Evolutionary conservation across 352 stramenopile genomes (phyloP).

Genomic region (Blastocystis sp.): DNA sequence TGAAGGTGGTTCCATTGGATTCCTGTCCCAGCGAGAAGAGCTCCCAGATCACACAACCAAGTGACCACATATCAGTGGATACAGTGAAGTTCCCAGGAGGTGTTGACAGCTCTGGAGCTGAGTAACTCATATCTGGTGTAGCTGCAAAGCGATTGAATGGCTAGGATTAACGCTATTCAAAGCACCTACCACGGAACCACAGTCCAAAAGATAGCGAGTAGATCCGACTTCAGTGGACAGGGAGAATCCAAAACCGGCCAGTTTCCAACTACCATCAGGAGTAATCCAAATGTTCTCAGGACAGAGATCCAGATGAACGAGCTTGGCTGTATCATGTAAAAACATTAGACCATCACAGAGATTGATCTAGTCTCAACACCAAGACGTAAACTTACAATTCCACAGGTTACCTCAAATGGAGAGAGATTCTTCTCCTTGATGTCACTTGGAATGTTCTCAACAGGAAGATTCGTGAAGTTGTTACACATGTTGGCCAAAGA

Average conservation of each 20-base stretch:
- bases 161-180: not conserved
- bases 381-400: constrained; percentile 65
- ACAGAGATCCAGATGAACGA: constrained; percentile 74
- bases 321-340: constrained; percentile 75
- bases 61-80: constrained; percentile 77
- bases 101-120: constrained; percentile 75
- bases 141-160: not conserved
- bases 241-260: constrained; percentile 80
- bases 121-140: constrained; percentile 77
- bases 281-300: constrained; percentile 80
- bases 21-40: constrained; percentile 73
- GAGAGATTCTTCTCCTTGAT: constrained; percentile 78
- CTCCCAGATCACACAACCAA: constrained; percentile 76
- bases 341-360: constrained; percentile 79
- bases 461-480: constrained; percentile 77
- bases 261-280: constrained; percentile 79
- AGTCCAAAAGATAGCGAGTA: constrained; percentile 70
- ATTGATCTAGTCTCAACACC: constrained; percentile 69
- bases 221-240: constrained; percentile 68
- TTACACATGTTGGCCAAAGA: constrained; percentile 80
- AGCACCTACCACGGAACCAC: constrained; percentile 17
- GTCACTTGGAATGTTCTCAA: constrained; percentile 72
- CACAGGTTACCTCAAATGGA: constrained; percentile 78
- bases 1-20: constrained; percentile 74
- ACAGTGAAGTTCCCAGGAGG: constrained; percentile 75